Base-by-base conservation (phyloP, 768 basidiomycete genomes). In the Pisolithus tinctorius region DNA sequence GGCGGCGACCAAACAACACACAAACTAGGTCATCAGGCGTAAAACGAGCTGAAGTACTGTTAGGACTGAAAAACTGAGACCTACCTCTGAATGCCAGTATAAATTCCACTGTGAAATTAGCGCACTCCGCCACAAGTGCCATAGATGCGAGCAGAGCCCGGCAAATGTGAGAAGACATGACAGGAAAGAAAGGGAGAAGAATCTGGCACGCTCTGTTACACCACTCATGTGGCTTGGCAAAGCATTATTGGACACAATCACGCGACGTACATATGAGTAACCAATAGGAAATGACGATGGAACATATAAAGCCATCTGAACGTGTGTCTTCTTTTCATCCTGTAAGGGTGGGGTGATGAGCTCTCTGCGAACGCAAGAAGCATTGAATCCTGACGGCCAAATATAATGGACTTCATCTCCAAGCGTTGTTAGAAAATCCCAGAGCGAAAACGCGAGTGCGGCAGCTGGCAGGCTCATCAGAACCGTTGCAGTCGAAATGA, bases 351-450 rank as follows among this genome's bases (percentile, higher is more conserved):
- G 40, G 10, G 4, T 20, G 17, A 23, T 17, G n/a, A 41, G n/a
- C 7, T 41, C 23, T 41, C 40, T 8, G 7, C 8, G 40, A 41
- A 20, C 6, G n/a, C 14, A 23, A 14, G 17, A 41, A 41, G 17
- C 40, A 20, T 23, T 10, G 11, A 17, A 11, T 41, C 40, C 40
- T 41, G n/a, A 41, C 40, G 40, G 42, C 65, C 55, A 62, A 30
- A 66, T 50, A 17, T 49, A 62, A 0, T 47, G 37, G 36, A 57
- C 48, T 44, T 64, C 62, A 13, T 64, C 45, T 17, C 55, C 55
- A 1, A 64, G 31, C 7, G 53, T 60, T 13, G 55, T 6, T 8
- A 62, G 4, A 9, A 31, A 50, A 42, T 16, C 23, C 20, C 45
- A 42, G 29, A 40, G 26, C 27, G 16, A n/a, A 45, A 43, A 38